Evolutionary conservation across 495 filamentous ascomycete genomes (phyloP).

Genomic region (Neurospora tetrasperma): DNA sequence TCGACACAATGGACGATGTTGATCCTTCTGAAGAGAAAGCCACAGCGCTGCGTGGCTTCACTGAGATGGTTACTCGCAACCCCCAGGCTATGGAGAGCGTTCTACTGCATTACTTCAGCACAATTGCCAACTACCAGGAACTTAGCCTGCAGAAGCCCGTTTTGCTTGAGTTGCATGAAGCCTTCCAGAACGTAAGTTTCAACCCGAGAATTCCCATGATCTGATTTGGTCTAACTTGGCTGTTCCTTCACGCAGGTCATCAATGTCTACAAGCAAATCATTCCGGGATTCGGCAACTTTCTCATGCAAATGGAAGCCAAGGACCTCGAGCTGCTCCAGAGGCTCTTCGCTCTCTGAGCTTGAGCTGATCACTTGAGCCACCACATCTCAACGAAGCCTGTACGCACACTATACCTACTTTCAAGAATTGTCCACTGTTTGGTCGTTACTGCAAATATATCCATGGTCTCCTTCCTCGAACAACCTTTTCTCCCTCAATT

Average conservation of each 20-base stretch:
- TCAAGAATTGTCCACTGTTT: not conserved
- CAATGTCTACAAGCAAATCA: conserved; percentile 72
- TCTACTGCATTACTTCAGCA: conserved; percentile 70
- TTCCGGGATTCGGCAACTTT: conserved; percentile 76
- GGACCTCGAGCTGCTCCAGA: conserved; percentile 39
- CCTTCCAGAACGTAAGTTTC: conserved; percentile 34
- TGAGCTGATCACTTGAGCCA: not conserved
- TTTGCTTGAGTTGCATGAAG: conserved; percentile 36
- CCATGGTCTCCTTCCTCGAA: not conserved
- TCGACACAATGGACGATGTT: conserved; percentile 72
- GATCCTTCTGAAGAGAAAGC: conserved; percentile 91
- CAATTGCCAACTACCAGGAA: conserved; percentile 69
- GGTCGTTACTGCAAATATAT: not conserved
- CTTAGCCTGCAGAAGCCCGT: conserved; percentile 33
- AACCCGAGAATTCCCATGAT: not conserved
- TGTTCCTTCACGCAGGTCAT: conserved; percentile 47
- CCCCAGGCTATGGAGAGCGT: conserved; percentile 85
- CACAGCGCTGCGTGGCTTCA: conserved; percentile 85
- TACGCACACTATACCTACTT: not conserved
- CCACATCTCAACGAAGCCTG: not conserved
- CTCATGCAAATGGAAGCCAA: conserved; percentile 53
- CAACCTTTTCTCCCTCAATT: not conserved
- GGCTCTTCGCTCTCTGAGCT: conserved; percentile 22
- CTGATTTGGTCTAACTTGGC: not conserved
- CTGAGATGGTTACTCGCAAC: conserved; percentile 71